Evolutionary conservation across 2,329 filamentous ascomycete species (phyloP), one percentile per base, ranked within the genome.

Genomic region (Akanthomyces muscarius): DNA sequence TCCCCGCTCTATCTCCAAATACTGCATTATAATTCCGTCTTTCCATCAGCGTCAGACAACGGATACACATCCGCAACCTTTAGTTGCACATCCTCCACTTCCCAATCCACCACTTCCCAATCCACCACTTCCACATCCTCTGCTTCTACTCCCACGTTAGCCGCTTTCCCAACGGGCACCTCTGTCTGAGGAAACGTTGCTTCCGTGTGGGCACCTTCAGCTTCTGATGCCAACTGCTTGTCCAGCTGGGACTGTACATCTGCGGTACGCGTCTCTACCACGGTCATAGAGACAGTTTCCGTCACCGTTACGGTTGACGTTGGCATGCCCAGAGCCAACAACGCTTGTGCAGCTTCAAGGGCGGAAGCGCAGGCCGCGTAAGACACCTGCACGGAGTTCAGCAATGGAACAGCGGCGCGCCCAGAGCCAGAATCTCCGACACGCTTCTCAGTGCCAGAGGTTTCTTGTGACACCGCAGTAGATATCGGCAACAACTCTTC

Each of bases 261-360:
- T 36, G 25, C 48, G 21, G 48, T 51, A 38, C 50, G 13, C 3
- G 62, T 63, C 38, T 58, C 62, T 8, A 18, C 25, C 23, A 30
- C 48, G 11, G 70, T 71, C 44, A 69, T 69, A 8, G 70, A 71
- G 5, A 72, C 66, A 36, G 71, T 73, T 21, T 72, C 71, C 28
- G 73, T 71, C 58, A 73, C 68, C 1, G 72, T 76, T 2, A 73
- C 69, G 7, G 75, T 79, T 25, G 60, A 48, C 8, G 60, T 53
- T 33, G 60, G 10, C 33, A 56, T 36, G 5, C 38, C 51, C 3
- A 50, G 36, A 36, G 54, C 56, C 25, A 57, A 42, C 18, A 59
- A 65, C 11, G 54, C 61, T 23, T 66, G 48, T 18, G 56, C 64
- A 60, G 28, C 1, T 71, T 75, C 63, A n/a, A 62, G 65, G 54